These are phyloP conservation scores for Fusarium albosuccineum DNA, from an alignment of 2,329 filamentous ascomycete genomes.

Conservation along the genomic window DNA sequence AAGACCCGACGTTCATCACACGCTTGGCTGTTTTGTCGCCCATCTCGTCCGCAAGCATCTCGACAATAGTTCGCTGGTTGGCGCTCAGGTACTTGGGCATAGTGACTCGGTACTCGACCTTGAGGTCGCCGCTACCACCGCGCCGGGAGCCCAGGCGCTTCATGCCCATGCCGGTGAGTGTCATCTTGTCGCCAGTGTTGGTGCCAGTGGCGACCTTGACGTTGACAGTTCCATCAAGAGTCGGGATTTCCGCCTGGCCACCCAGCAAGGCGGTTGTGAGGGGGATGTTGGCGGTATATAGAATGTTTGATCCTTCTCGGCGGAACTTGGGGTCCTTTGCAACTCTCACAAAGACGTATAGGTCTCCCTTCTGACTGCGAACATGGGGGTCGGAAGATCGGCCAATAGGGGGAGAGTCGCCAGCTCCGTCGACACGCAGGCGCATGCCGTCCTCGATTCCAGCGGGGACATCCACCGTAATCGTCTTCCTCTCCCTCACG, in stretches of 20 bases:
- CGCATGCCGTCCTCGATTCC: slow-evolving; percentile 98
- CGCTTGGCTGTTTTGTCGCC: slow-evolving; percentile 91
- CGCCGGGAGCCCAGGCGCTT: slow-evolving; percentile 80
- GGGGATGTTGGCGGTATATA: slow-evolving; percentile 92
- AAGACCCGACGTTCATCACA: slow-evolving; percentile 81
- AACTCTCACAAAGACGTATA: slow-evolving; percentile 92
- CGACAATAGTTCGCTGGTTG: slow-evolving; percentile 92
- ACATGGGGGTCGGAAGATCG: slow-evolving; percentile 72
- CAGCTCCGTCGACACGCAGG: slow-evolving; percentile 84
- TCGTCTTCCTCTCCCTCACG: slow-evolving; percentile 82
- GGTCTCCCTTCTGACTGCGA: slow-evolving; percentile 81
- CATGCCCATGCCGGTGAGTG: slow-evolving; percentile 93
- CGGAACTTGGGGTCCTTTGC: slow-evolving; percentile 92
- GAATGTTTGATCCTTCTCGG: slow-evolving; percentile 86
- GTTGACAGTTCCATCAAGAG: slow-evolving; percentile 89
- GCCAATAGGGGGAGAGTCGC: slow-evolving; percentile 86
- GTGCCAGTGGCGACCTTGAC: slow-evolving; percentile 94
- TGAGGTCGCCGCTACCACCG: slow-evolving; percentile 81
- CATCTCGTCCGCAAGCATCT: slow-evolving; percentile 98
- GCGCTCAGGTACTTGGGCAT: slow-evolving; percentile 95
- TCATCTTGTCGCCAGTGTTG: slow-evolving; percentile 91
- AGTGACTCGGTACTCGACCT: slow-evolving; percentile 92
- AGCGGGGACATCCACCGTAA: slow-evolving; percentile 91
- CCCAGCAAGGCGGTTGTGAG: slow-evolving; percentile 93
- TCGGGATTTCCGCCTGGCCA: slow-evolving; percentile 90